Percentiles rank a stretch among this genome's conserved stretches.
These are phyloP conservation scores for Jamesozyma piceae DNA, from an alignment of 805 yeast species.

Conservation along the genomic window DNA sequence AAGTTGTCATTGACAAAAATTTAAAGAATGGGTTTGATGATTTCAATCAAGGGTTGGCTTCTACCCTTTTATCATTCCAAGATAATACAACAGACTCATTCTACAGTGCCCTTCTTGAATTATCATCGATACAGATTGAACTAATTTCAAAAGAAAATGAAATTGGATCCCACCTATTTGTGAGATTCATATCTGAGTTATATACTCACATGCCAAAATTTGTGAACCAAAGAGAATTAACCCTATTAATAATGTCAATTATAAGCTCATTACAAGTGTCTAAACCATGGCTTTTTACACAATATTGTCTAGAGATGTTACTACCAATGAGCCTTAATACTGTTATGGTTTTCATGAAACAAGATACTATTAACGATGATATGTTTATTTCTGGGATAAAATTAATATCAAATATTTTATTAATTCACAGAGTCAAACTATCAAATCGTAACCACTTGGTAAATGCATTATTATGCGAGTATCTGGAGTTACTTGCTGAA, in stretches of 20 bases:
- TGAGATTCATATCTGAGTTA: slow-evolving; percentile 27
- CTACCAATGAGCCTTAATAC: slow-evolving; percentile 29
- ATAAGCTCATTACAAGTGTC: slow-evolving; percentile 39
- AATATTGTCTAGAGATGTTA: slow-evolving; percentile 53
- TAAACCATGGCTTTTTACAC: slow-evolving; percentile 51
- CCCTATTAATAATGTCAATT: slow-evolving; percentile 19
- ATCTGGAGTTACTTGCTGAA: slow-evolving; percentile 41
- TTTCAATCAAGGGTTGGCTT: slow-evolving; percentile 16
- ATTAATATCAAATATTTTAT: slow-evolving; percentile 48
- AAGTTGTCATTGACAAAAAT: slow-evolving; percentile 8
- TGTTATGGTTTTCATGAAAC: background rate
- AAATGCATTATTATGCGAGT: slow-evolving; percentile 37
- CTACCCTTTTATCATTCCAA: slow-evolving; percentile 9
- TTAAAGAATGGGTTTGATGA: background rate
- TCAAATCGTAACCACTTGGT: slow-evolving; percentile 67
- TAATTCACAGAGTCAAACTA: slow-evolving; percentile 62
- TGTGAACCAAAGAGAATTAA: background rate
- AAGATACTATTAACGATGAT: slow-evolving; percentile 14
- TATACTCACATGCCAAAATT: slow-evolving; percentile 14
- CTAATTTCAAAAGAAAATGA: slow-evolving; percentile 17
- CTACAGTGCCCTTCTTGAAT: slow-evolving; percentile 14
- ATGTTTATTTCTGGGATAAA: slow-evolving; percentile 36
- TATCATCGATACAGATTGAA: slow-evolving; percentile 12
- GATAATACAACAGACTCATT: slow-evolving; percentile 2
- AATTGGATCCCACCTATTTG: slow-evolving; percentile 20